Evolutionary conservation across 1,139 yeast species (phyloP).

Genomic region (Nakaseomyces delphensis): DNA sequence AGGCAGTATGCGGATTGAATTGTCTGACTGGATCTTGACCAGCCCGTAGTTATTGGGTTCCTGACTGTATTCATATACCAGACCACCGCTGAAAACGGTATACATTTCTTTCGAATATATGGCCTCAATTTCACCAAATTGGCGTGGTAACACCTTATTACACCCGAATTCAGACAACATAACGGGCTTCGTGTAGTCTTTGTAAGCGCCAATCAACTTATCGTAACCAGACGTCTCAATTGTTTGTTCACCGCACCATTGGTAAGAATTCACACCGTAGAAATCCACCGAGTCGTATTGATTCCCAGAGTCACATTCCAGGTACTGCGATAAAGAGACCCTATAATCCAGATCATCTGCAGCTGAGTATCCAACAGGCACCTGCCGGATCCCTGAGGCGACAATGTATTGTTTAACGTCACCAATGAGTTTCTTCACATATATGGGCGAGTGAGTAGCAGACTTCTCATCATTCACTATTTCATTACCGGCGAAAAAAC

Average conservation of each 20-base stretch:
- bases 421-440: slow-evolving; percentile 67
- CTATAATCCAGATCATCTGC: slow-evolving; percentile 83
- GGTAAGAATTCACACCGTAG: slow-evolving; percentile 91
- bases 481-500: slow-evolving; percentile 93
- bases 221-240: slow-evolving; percentile 78
- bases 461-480: slow-evolving; percentile 72
- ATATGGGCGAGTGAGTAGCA: slow-evolving; percentile 59
- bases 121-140: slow-evolving; percentile 67
- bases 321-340: slow-evolving; percentile 65
- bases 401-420: slow-evolving; percentile 70
- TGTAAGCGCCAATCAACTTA: slow-evolving; percentile 61
- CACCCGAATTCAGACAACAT: slow-evolving; percentile 93
- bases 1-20: slow-evolving; percentile 44
- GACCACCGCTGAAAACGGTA: slow-evolving; percentile 80
- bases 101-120: slow-evolving; percentile 70
- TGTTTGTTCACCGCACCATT: slow-evolving; percentile 93
- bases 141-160: slow-evolving; percentile 71
- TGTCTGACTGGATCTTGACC: slow-evolving; percentile 51
- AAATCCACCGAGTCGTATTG: slow-evolving; percentile 63
- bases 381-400: slow-evolving; percentile 48
- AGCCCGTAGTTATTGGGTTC: slow-evolving; percentile 86
- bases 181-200: slow-evolving; percentile 62
- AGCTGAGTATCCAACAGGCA: slow-evolving; percentile 94
- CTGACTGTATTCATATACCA: slow-evolving; percentile 84
- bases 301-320: slow-evolving; percentile 60